Percentiles rank a stretch among this genome's conserved stretches.
Evolutionary conservation across 805 yeast species (phyloP).

Genomic region (Yueomyces sp.): DNA sequence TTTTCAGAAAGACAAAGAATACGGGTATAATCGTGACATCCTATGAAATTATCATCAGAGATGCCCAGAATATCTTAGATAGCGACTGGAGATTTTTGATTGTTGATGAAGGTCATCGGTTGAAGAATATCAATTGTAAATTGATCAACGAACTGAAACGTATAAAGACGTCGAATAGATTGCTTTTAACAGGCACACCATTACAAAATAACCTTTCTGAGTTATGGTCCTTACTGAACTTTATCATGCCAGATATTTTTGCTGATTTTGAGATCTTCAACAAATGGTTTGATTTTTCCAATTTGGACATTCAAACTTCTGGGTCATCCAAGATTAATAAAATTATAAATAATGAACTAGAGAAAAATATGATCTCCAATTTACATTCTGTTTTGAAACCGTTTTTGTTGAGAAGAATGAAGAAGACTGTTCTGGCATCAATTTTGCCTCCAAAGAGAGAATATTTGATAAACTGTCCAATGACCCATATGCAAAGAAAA

Average conservation of each 20-base stretch:
- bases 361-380: conserved; percentile 53
- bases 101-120: conserved; percentile 92
- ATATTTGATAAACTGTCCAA: conserved; percentile 61
- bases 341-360: conserved; percentile 43
- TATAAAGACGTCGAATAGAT: conserved; percentile 52
- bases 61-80: conserved; percentile 39
- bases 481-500: conserved; percentile 50
- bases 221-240: conserved; percentile 83
- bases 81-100: conserved; percentile 69
- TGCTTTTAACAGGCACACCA: conserved; percentile 91
- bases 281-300: conserved; percentile 84
- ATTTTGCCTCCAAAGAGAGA: conserved; percentile 82
- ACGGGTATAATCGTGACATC: conserved; percentile 59
- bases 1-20: conserved; percentile 28
- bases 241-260: conserved; percentile 84
- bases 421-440: conserved; percentile 50
- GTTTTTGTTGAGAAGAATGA: conserved; percentile 69
- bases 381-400: conserved; percentile 84
- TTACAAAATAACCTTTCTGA: conserved; percentile 83
- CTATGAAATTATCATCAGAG: conserved; percentile 68
- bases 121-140: conserved; percentile 72
- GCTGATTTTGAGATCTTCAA: conserved; percentile 82
- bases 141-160: conserved; percentile 60
- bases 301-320: conserved; percentile 27
- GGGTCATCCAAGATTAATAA: conserved; percentile 20